Base-by-base conservation (phyloP, 768 basidiomycete genomes). In the Neoboletus magnificus region DNA sequence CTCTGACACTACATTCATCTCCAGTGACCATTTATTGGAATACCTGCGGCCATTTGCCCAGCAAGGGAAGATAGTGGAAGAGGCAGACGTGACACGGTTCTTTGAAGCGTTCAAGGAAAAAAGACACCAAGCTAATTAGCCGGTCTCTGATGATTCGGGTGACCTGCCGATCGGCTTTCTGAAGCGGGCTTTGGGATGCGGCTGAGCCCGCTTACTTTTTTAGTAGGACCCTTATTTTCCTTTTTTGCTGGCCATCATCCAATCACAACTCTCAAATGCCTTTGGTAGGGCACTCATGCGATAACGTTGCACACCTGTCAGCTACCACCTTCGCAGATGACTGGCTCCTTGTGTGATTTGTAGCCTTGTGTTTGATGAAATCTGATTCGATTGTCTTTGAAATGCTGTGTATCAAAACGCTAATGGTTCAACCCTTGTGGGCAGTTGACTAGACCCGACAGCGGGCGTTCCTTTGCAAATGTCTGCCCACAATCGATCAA, bases 31-130 rank as follows among this genome's bases (percentile, higher is more conserved):
- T 53, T 73, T 93, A 20, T 77, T 86, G 56, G 76, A 77, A 39
- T 91, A 85, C 68, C 77, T 93, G 27, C 82, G 86, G 2, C 89
- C 90, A 0, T 92, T 92, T 67, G 91, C 91, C 4, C 80, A 86
- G 62, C 78, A 86, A 65, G 89, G 87, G 20, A 87, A 84, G 62
- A 77, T 87, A 11, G 90, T 93, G 15, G 80, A 80, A 44, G 89
- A 87, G 67, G 73, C 79, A 44, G 91, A 91, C 66, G 84, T 92
- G 48, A 77, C 77, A 51, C 72, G 70, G 2, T 91, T 89, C 71
- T 90, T 90, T 66, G 84, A 84, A 32, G 65, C 73, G 22, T 63
- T 85, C 48, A 76, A 62, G 23, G 78, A 81, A 54, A 62, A 57
- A 35, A 44, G 57, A 57, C 43, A 32, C 5, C 43, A 50, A 30